Conservation (phyloP, 495 filamentous ascomycete genomes). For the Lepidopterella palustris region DNA sequence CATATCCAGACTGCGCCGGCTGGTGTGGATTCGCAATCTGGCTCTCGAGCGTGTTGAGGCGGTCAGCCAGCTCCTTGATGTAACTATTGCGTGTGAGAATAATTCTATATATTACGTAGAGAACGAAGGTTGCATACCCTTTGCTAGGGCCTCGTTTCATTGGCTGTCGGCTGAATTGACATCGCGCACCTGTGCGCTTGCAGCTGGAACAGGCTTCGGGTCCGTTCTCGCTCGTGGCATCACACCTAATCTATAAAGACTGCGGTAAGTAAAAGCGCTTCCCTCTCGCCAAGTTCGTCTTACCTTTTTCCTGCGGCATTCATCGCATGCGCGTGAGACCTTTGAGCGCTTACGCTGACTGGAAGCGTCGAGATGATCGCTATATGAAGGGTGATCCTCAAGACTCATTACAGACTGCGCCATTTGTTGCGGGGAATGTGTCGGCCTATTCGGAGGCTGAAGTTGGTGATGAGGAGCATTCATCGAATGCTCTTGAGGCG, state of each 20-base stretch:
- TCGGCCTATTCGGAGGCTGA: conserved; percentile 21
- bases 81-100: conserved; percentile 53
- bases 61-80: conserved; percentile 91
- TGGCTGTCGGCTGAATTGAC: conserved; percentile 85
- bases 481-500: conserved; percentile 12
- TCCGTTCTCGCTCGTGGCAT: conserved; percentile 72
- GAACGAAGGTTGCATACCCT: conserved; percentile 51
- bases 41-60: conserved; percentile 75
- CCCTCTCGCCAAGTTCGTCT: neutral
- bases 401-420: conserved; percentile 29
- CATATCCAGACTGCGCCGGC: conserved; percentile 9
- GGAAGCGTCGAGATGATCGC: conserved; percentile 17
- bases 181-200: conserved; percentile 65
- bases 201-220: conserved; percentile 83
- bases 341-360: conserved; percentile 67
- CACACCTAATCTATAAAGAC: conserved; percentile 69
- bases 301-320: conserved; percentile 91
- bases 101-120: neutral
- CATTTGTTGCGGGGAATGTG: conserved; percentile 28
- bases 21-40: conserved; percentile 26
- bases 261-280: neutral
- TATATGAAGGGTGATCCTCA: conserved; percentile 14
- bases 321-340: conserved; percentile 89
- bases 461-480: conserved; percentile 20
- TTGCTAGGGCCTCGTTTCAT: conserved; percentile 96